Percentiles rank a stretch among this genome's conserved stretches.
phyloP scores from a whole-genome alignment of 306 rosid genomes.

The Cicer bijugum region DNA sequence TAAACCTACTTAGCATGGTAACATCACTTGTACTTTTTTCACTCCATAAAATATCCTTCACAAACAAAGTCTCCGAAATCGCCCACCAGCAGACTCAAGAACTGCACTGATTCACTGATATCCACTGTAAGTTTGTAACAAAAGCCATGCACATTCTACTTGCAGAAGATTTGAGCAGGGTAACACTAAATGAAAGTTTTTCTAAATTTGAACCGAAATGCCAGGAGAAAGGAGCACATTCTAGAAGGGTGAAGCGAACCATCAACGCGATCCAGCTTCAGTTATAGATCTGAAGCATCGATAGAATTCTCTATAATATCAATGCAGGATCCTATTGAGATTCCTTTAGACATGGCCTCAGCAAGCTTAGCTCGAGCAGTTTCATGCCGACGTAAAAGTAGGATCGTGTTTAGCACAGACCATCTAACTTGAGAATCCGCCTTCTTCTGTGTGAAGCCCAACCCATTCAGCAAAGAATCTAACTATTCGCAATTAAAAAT shows the following conservation, averaged over 20 bases:
- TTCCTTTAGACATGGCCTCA: conserved; percentile 72
- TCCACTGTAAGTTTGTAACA: conserved; percentile 19
- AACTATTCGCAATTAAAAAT: conserved; percentile 52
- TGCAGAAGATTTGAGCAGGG: conserved; percentile 15
- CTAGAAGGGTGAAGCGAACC: conserved; percentile 1
- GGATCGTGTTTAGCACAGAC: conserved; percentile 76
- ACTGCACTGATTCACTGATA: conserved; percentile 24
- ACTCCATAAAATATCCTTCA: conserved; percentile 1
- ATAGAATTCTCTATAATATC: conserved; percentile 68
- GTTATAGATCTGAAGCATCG: conserved; percentile 56
- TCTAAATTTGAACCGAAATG: conserved; percentile 1
- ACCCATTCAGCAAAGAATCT: conserved; percentile 66
- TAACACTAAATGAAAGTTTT: conserved; percentile 12
- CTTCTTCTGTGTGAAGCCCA: conserved; percentile 93
- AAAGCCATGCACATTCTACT: conserved; percentile 5
- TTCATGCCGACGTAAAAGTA: conserved; percentile 82
- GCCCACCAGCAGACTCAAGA: conserved; percentile 5
- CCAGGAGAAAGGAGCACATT: background rate
- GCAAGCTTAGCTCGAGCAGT: conserved; percentile 74
- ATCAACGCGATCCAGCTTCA: background rate
- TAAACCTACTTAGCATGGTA: conserved; percentile 2
- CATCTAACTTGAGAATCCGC: conserved; percentile 91
- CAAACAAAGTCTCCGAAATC: background rate
- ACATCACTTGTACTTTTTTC: conserved; percentile 22
- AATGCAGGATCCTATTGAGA: conserved; percentile 81